These are phyloP conservation scores for Poa annua DNA, from an alignment of 176 grass and related monocot genomes.

Conservation along the genomic window DNA sequence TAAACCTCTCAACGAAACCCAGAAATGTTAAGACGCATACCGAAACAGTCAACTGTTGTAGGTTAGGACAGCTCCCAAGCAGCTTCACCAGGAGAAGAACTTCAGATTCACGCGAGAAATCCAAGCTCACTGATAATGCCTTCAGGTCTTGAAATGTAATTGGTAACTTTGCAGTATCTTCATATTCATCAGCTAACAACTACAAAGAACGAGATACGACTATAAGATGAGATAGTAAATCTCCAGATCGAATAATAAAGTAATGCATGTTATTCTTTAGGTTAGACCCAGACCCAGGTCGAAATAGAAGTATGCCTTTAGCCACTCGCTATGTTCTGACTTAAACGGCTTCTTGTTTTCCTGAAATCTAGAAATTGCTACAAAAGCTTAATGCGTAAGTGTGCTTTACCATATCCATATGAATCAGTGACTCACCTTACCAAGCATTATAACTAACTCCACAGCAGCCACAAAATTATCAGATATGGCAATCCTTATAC, in stretches of 20 bases:
- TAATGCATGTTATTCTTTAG: neutral
- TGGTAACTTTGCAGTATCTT: slow-evolving; percentile 32
- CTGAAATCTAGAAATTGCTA: slow-evolving; percentile 27
- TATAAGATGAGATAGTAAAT: slow-evolving; percentile 1
- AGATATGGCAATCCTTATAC: neutral
- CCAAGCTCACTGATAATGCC: slow-evolving; percentile 45
- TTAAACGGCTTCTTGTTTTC: neutral
- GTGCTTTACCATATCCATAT: slow-evolving; percentile 10
- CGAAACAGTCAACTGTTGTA: slow-evolving; percentile 43
- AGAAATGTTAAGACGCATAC: slow-evolving; percentile 35
- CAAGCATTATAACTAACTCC: neutral
- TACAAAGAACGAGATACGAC: slow-evolving; percentile 11
- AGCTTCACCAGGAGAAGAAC: slow-evolving; percentile 45
- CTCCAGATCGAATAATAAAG: neutral
- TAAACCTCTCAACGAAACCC: slow-evolving; percentile 12
- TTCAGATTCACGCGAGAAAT: slow-evolving; percentile 30
- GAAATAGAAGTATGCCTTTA: neutral
- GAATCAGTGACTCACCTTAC: slow-evolving; percentile 5
- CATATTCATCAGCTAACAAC: slow-evolving; percentile 44
- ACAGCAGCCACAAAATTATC: neutral
- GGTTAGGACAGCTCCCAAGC: slow-evolving; percentile 50
- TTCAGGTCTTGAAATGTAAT: slow-evolving; percentile 48
- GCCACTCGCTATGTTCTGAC: neutral
- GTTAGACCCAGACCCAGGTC: neutral
- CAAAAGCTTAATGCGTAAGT: slow-evolving; percentile 2